Conservation (phyloP, 2,329 filamentous ascomycete species). For the Pseudocercospora vitis region DNA sequence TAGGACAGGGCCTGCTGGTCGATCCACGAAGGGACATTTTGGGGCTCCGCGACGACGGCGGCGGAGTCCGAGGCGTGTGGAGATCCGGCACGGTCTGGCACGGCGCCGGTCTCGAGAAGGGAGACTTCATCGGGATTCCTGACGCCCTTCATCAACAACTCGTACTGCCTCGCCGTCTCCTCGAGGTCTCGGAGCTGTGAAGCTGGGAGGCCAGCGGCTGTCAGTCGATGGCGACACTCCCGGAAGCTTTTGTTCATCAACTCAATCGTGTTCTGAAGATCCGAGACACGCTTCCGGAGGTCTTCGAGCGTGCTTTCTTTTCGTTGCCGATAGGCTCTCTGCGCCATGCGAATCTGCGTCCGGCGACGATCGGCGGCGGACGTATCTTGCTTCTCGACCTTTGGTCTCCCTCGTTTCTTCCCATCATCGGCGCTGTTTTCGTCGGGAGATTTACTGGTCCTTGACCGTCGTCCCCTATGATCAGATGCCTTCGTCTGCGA, state of each 20-base stretch:
- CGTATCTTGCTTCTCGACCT: conserved; percentile 74
- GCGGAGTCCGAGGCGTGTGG: neutral
- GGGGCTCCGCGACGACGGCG: conserved; percentile 13
- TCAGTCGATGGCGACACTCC: conserved; percentile 36
- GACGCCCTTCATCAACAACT: conserved; percentile 25
- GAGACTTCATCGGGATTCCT: conserved; percentile 27
- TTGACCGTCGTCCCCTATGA: conserved; percentile 21
- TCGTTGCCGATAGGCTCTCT: conserved; percentile 78
- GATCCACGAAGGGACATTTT: conserved; percentile 33
- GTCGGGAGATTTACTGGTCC: conserved; percentile 19
- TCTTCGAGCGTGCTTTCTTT: conserved; percentile 79
- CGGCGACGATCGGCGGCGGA: conserved; percentile 76
- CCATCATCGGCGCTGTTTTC: conserved; percentile 31
- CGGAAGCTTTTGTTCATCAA: conserved; percentile 73
- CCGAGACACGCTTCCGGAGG: conserved; percentile 68
- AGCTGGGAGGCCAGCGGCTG: conserved; percentile 22
- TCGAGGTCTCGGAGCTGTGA: conserved; percentile 27
- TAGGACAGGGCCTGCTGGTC: conserved; percentile 24
- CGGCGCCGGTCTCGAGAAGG: conserved; percentile 3
- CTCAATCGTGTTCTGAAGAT: conserved; percentile 67
- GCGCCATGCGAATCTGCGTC: conserved; percentile 83
- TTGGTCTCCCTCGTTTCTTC: conserved; percentile 68
- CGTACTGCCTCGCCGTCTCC: conserved; percentile 23
- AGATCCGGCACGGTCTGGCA: conserved; percentile 3
- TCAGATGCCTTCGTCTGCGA: neutral